A percentile compares a stretch with the other conserved stretches of the same genome.
Evolutionary conservation across 208 protist genomes (phyloP).

Genomic region (Acanthamoeba sp.): DNA sequence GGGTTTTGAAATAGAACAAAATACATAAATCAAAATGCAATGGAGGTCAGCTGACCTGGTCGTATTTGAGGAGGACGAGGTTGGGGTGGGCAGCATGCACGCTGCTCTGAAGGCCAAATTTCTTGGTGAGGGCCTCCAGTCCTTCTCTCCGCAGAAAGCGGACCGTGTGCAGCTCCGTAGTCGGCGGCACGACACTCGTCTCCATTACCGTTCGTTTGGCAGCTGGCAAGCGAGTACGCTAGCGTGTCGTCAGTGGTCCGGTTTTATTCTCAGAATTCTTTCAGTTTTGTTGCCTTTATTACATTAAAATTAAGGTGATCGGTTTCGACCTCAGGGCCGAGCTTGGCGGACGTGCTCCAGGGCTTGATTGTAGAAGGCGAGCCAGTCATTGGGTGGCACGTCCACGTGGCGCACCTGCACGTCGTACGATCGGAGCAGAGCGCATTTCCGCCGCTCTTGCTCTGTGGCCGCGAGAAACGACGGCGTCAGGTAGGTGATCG

Average conservation of each 20-base stretch:
- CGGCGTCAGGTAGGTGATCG: not conserved
- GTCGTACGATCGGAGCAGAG: not conserved
- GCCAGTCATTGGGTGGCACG: not conserved
- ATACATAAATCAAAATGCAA: not conserved
- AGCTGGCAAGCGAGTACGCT: too few relatives aligned
- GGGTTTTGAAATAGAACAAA: not conserved
- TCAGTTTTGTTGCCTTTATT: too few relatives aligned
- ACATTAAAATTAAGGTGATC: too few relatives aligned
- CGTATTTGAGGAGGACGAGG: conserved; percentile 31
- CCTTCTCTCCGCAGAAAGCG: not conserved
- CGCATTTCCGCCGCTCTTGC: not conserved
- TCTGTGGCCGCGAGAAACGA: not conserved
- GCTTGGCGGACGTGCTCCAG: not conserved
- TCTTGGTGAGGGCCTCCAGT: not conserved
- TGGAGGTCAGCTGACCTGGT: not conserved
- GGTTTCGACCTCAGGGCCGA: too few relatives aligned
- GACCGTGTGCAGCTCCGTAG: not conserved
- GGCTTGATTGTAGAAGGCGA: not conserved
- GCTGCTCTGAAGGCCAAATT: not conserved
- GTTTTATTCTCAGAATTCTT: too few relatives aligned
- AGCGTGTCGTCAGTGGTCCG: too few relatives aligned
- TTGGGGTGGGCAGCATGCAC: not conserved
- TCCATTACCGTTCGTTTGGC: too few relatives aligned
- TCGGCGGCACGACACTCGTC: too few relatives aligned
- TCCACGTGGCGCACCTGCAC: not conserved